These are phyloP conservation scores for Heimioporus punctisporus DNA, from an alignment of 1,284 basidiomycete species.

Conservation along the genomic window DNA sequence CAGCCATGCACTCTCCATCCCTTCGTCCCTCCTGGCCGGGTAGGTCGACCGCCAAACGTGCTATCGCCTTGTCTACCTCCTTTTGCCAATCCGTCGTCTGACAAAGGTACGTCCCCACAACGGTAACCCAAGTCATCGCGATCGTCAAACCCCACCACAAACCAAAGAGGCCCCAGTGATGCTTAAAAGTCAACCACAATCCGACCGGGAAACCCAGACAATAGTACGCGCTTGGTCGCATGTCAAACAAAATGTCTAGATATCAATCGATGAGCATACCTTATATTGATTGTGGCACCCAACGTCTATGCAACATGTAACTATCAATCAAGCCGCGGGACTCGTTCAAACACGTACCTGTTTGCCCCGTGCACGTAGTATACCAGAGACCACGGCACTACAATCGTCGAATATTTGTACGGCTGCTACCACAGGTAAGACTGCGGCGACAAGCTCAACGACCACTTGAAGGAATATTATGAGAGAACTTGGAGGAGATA, in stretches of 20 bases:
- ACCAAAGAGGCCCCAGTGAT: slow-evolving; percentile 52
- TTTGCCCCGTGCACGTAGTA: slow-evolving; percentile 80
- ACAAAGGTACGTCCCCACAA: slow-evolving; percentile 51
- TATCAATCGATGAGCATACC: slow-evolving; percentile 34
- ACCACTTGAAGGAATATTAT: slow-evolving; percentile 44
- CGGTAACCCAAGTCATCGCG: slow-evolving; percentile 55
- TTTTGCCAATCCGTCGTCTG: slow-evolving; percentile 62
- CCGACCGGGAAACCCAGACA: slow-evolving; percentile 69
- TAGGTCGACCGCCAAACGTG: slow-evolving; percentile 44
- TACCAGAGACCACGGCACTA: slow-evolving; percentile 69
- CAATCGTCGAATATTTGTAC: slow-evolving; percentile 85
- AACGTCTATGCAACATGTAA: slow-evolving; percentile 43
- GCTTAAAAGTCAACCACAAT: slow-evolving; percentile 62
- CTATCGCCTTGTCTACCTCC: slow-evolving; percentile 60
- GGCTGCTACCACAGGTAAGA: slow-evolving; percentile 78
- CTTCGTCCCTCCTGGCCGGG: slow-evolving; percentile 13
- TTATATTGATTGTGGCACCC: slow-evolving; percentile 67
- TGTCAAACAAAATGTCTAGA: background rate
- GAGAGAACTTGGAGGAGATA: background rate
- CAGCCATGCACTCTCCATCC: no score
- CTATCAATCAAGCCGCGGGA: background rate
- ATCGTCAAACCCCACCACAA: slow-evolving; percentile 71
- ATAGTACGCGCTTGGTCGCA: slow-evolving; percentile 57
- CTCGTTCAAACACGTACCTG: slow-evolving; percentile 39
- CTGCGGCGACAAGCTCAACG: slow-evolving; percentile 63